Conservation (phyloP, 176 grass and related monocot species). For the Paspalum notatum region DNA sequence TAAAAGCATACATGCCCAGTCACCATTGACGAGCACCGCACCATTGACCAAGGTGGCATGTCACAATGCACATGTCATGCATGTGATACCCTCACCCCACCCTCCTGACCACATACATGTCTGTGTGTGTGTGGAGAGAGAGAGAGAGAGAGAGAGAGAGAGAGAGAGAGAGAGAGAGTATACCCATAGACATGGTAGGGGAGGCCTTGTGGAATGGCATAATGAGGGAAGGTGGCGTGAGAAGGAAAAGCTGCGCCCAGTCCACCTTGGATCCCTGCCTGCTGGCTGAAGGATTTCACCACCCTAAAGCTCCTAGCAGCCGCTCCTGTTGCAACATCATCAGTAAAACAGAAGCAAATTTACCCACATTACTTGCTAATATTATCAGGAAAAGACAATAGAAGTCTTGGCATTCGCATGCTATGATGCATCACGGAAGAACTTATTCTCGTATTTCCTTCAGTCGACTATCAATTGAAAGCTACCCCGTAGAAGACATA, state of each 20-base stretch:
- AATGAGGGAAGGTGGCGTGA: conserved; percentile 92
- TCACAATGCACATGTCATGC: conserved; percentile 76
- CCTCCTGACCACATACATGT: not conserved
- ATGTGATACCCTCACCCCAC: conserved; percentile 52
- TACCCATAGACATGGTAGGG: conserved; percentile 95
- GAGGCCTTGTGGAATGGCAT: conserved; percentile 88
- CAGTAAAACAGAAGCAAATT: conserved; percentile 1
- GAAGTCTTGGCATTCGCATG: conserved; percentile 8
- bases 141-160: conserved; percentile 2
- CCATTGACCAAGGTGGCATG: conserved; percentile 69
- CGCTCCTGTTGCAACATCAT: conserved; percentile 56
- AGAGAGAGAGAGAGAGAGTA: not conserved
- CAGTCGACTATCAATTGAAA: conserved; percentile 26
- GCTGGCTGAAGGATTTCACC: conserved; percentile 88
- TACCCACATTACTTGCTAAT: conserved; percentile 34
- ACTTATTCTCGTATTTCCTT: conserved; percentile 39
- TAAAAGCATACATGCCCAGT: conserved; percentile 35
- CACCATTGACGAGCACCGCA: too few species aligned
- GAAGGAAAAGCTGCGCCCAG: conserved; percentile 74
- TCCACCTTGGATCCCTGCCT: conserved; percentile 75
- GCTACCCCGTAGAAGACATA: conserved; percentile 50
- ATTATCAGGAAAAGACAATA: conserved; percentile 28
- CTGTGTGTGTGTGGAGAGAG: conserved; percentile 7
- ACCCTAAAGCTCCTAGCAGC: conserved; percentile 76
- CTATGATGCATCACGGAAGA: not conserved